Percentiles rank a stretch among this genome's conserved stretches.
These are phyloP conservation scores for Ploettnerulaceae sp. DNA, from an alignment of 2,329 filamentous ascomycete species.

Conservation along the genomic window DNA sequence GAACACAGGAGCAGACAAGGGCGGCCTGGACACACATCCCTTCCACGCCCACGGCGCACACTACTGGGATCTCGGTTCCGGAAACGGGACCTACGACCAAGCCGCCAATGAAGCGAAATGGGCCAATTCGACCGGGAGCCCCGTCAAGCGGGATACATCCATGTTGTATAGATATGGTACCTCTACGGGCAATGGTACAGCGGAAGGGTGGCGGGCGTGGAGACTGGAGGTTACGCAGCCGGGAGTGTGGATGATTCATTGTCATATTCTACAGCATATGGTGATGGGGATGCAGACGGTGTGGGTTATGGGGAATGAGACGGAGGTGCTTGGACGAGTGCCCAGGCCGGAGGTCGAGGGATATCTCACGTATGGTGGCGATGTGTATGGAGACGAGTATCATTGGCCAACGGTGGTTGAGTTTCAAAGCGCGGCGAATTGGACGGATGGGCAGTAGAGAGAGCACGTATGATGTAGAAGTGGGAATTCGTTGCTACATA, in stretches of 20 bases:
- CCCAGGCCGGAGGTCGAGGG: conserved; percentile 29
- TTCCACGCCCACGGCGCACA: conserved; percentile 45
- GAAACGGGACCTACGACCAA: conserved; percentile 41
- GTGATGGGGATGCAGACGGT: conserved; percentile 40
- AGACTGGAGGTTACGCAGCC: conserved; percentile 42
- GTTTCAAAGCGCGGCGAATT: conserved; percentile 3
- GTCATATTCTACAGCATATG: conserved; percentile 44
- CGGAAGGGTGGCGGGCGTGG: conserved; percentile 47
- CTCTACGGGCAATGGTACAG: conserved; percentile 33
- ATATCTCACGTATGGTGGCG: conserved; percentile 33
- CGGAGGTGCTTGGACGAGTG: conserved; percentile 23
- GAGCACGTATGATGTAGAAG: too few relatives aligned
- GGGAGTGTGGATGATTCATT: conserved; percentile 46
- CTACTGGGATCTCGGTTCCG: conserved; percentile 41
- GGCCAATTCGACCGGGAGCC: conserved; percentile 12
- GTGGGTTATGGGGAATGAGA: conserved; percentile 36
- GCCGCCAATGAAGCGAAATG: conserved; percentile 38
- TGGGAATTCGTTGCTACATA: background rate
- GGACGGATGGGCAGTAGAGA: conserved; percentile 5
- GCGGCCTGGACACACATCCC: conserved; percentile 39
- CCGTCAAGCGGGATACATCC: conserved; percentile 36
- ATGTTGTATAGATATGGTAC: conserved; percentile 43
- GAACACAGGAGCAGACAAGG: conserved; percentile 35
- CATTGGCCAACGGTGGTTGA: conserved; percentile 24
- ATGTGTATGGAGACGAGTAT: conserved; percentile 31